Percentiles rank a stretch among this genome's conserved stretches.
Evolutionary conservation across 1,139 yeast genomes (phyloP).

Genomic region (Nakaseomyces nivariensis): DNA sequence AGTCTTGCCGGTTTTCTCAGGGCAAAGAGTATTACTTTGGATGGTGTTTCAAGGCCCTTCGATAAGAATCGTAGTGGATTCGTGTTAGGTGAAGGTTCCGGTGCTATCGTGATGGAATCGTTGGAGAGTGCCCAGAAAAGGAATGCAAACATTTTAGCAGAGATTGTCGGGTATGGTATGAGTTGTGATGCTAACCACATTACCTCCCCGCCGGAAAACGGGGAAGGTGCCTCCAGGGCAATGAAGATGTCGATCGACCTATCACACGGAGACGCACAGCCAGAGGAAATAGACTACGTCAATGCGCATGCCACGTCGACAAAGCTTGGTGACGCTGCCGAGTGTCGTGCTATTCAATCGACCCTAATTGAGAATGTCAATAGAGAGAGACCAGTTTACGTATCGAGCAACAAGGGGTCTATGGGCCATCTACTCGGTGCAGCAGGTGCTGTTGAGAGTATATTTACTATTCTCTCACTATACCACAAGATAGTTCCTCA

Average conservation of each 20-base stretch:
- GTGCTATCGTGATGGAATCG: conserved; percentile 66
- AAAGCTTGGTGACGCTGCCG: conserved; percentile 79
- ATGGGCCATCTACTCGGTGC: conserved; percentile 94
- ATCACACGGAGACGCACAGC: conserved; percentile 33
- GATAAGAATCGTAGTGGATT: conserved; percentile 74
- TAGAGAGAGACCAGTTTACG: conserved; percentile 32
- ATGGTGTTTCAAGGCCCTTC: conserved; percentile 74
- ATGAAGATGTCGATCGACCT: conserved; percentile 65
- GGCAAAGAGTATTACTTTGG: conserved; percentile 67
- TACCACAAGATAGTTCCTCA: conserved; percentile 58
- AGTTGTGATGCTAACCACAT: conserved; percentile 91
- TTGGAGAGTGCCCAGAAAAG: conserved; percentile 65
- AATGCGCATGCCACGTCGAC: conserved; percentile 99
- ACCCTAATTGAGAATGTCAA: conserved; percentile 33
- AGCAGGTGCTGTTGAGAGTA: conserved; percentile 89
- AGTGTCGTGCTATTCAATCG: conserved; percentile 59
- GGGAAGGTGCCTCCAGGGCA: conserved; percentile 76
- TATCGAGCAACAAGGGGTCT: conserved; percentile 84
- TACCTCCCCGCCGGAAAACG: conserved; percentile 78
- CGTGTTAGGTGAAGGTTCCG: conserved; percentile 90
- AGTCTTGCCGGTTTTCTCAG: conserved; percentile 88
- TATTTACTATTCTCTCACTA: conserved; percentile 65
- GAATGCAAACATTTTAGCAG: conserved; percentile 64
- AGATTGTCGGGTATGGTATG: conserved; percentile 76
- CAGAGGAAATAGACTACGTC: conserved; percentile 54